Evolutionary conservation across 805 yeast genomes (phyloP), one percentile per base, ranked within the genome.

Genomic region (Brettanomyces bruxellensis): DNA sequence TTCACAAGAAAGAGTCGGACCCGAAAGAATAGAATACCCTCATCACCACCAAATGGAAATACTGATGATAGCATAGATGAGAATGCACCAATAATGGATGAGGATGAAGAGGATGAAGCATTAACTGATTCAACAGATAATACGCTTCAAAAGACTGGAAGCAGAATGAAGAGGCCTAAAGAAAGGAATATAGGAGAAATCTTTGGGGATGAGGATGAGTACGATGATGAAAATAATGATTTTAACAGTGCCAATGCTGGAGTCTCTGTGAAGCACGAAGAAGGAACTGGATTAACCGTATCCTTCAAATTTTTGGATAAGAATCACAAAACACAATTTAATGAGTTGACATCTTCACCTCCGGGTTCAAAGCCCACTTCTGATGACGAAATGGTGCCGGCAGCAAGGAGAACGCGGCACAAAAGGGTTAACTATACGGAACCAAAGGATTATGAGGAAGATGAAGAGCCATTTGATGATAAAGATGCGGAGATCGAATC

Each of bases 371-470:
- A 38, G 25, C 36, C 41, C 2, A 12, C 34, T 13, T 34, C 44
- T 12, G 12, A 25, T 9, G 14, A 13, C 3, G 40, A 23, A 36
- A 14, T n/a, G 12, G 24, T 30, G 12, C 45, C 40, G 38, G 38
- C 35, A 25, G 22, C 25, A 18, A 40, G 22, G 23, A 28, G 48
- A 25, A 45, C 41, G 34, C 34, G 37, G 12, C 44, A 25, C 18
- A 22, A 12, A 9, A 44, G 46, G 35, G 41, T 44, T 18, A 43
- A 47, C 41, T 47, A 52, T 25, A 59, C 51, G 9, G 59, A 52
- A 14, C 55, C 51, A 38, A 49, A 56, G 32, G 52, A 59, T 34
- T 52, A 58, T 6, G 53, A 49, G 5, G 57, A 50, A 4, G 51
- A 28, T 6, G 48, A 40, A 7, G 34, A 24, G 11, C 18, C 24